Base-by-base conservation (phyloP, 2,329 filamentous ascomycete genomes). In the Colletotrichum salicis region DNA sequence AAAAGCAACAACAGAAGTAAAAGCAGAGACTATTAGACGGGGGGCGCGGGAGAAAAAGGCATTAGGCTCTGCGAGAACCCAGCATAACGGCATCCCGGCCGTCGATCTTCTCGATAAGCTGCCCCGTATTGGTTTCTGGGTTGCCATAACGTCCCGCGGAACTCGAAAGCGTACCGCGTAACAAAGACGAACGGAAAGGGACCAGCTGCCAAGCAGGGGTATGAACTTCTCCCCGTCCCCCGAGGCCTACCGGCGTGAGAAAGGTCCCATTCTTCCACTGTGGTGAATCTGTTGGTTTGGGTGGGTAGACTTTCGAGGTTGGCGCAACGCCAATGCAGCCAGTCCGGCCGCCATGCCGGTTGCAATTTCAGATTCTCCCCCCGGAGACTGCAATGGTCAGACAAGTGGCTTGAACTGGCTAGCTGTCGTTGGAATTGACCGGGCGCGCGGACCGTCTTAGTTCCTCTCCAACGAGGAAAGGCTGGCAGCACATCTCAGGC, bases 331-430 rank as follows among this genome's bases (percentile, higher is more conserved):
- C 65, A 71, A 69, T 55, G 69, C 59, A 71, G 58, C 69, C 58
- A 45, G 69, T 41, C 59, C 59, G 59, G 58, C 58, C 69, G 59
- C 69, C 33, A 70, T 60, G 55, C 55, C 70, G 65, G 55, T 70
- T 72, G 70, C 55, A 72, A 72, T 72, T 52, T 72, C 45, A 64
- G 37, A 37, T 59, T n/a, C 59, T 2, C 24, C 24, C 60, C 66
- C 55, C 57, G 54, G 66, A 29, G 56, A 55, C 55, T 33, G 33
- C 66, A 56, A 72, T 72, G 70, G 70, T 64, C 70, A 70, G 70
- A 72, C 70, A 72, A 64, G 55, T 72, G 70, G 70, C 70, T 70
- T 70, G 27, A 55, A 37, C 59, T 64, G 70, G 62, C 66, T 72
- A 64, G 65, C 60, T 69, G 70, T 72, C 70, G 70, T 72, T 70